Base-by-base conservation (phyloP, 805 yeast species). In the Sugiyamaella lignohabitans region DNA sequence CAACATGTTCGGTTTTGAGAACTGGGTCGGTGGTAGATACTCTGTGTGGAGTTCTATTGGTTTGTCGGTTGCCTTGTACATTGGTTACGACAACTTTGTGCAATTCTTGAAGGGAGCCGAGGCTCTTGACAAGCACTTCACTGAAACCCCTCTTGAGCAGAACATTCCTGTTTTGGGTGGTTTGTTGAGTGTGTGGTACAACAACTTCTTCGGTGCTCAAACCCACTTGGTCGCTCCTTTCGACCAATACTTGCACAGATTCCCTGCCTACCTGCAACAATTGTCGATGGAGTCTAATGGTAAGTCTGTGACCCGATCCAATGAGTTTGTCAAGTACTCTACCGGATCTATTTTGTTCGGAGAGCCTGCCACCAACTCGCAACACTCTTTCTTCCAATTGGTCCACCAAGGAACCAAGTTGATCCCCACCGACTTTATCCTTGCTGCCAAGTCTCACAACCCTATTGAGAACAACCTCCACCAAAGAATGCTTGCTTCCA, bases 11-110 rank as follows among this genome's bases (percentile, higher is more conserved):
- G 98, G 95, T 54, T 93, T 93, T 63, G 96, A 89, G 69, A 83
- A 74, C 72, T 93, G 98, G 98, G 99, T 93, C 55, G 99, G 99
- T 64, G 99, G 99, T 66, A 84, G 99, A 71, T 93, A 93, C 82
- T 93, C 98, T n/a, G 98, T 93, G 53, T 93, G 99, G 99, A 86
- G 96, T 38, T 94, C 98, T 54, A 93, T 93, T 68, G 99, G 99
- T 53, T 79, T 93, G 59, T 86, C 96, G 23, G 91, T 93, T 54
- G 95, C 95, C 60, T 72, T 93, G 59, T 93, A 84, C 79, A 83
- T 93, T 67, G 99, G 99, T 56, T 93, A 66, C 68, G 98, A 93
- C 55, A 86, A 88, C 78, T 93, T 93, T 62, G 91, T 86, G 54
- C 77, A 77, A 51, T 87, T 93, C 79, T 76, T 93, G 62, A 85